Conservation (phyloP, 1,139 yeast species). For the Geotrichum klebahnii region DNA sequence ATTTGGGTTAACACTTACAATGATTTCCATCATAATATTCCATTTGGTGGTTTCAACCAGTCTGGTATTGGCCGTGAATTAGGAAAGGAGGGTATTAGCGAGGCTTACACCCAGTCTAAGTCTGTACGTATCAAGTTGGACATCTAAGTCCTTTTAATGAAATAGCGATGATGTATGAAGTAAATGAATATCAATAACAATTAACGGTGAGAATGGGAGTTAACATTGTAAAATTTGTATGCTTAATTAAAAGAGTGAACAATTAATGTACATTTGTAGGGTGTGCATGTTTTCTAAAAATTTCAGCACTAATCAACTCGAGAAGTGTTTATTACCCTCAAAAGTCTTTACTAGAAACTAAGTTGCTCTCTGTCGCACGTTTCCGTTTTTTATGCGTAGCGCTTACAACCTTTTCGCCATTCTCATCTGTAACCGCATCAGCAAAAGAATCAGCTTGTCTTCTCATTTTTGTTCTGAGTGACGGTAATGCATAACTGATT, state of each 20-base stretch:
- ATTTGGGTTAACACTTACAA: constrained; percentile 78
- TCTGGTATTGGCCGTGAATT: constrained; percentile 87
- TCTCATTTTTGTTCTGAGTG: constrained; percentile 65
- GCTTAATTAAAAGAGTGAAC: not conserved
- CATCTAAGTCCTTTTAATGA: constrained; percentile 3
- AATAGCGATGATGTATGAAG: constrained; percentile 3
- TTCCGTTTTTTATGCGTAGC: not conserved
- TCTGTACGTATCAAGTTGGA: constrained; percentile 46
- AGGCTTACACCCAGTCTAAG: constrained; percentile 71
- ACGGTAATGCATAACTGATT: constrained; percentile 66
- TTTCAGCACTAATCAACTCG: no score
- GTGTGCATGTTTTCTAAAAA: no score
- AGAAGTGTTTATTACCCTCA: no score
- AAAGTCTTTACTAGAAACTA: no score
- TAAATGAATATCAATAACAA: not conserved
- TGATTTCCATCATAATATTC: constrained; percentile 69
- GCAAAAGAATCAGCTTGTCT: constrained; percentile 58
- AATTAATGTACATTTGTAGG: no score
- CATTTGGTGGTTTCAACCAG: constrained; percentile 74
- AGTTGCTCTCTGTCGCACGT: no score
- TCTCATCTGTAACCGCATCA: constrained; percentile 45
- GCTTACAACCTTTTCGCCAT: not conserved
- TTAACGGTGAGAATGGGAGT: no score
- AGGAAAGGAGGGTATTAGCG: constrained; percentile 68
- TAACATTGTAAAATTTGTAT: not conserved